Evolutionary conservation across 2,329 filamentous ascomycete genomes (phyloP), one percentile per base, ranked within the genome.

Genomic region (Mollisiaceae sp.): DNA sequence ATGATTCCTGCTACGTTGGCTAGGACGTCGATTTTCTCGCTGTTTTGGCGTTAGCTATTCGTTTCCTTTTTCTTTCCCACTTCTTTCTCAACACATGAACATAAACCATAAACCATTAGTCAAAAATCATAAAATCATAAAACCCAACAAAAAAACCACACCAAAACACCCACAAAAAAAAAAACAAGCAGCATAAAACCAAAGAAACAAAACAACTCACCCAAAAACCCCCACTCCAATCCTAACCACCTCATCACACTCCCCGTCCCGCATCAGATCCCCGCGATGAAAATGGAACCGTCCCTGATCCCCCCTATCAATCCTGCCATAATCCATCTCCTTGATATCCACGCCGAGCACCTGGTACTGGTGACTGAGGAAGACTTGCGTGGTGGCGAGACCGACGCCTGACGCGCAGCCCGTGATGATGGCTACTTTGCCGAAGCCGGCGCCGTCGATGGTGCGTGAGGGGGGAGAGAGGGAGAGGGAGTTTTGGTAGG

Each of bases 1-100:
- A 79, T 78, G 20, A 82, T 70, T 32, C 81, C 81, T 0, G 81
- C 81, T 27, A 80, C 76, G 64, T 83, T 82, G 56, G 80, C 74
- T n/a, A 83, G 74, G 12, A 81, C 75, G 66, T 83, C 80, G 43
- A 81, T 71, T 20, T 71, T 71, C 1, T 64, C 63, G 15, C 72
- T 74, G 60, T 24, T 4, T 32, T 4, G 6, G 8, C 18, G n/a
- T 50, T n/a, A 50, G 45, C 14, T 18, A 32, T 54, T 9, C 27
- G 9, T 27, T 12, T 52, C 24, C 8, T 27, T 52, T 9, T 4
- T 4, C 24, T 27, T 4, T 4, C 24, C 8, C 18, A 8, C 20
- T 20, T 47, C 43, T 9, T 3, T 41, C 38, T n/a, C 43, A 8
- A 20, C n/a, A n/a, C n/a, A n/a, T n/a, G n/a, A n/a, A n/a, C n/a